Percentiles rank a stretch among this genome's conserved stretches.
Conservation (phyloP, 1,284 basidiomycete species). For the Xerocomus amazonicus region DNA sequence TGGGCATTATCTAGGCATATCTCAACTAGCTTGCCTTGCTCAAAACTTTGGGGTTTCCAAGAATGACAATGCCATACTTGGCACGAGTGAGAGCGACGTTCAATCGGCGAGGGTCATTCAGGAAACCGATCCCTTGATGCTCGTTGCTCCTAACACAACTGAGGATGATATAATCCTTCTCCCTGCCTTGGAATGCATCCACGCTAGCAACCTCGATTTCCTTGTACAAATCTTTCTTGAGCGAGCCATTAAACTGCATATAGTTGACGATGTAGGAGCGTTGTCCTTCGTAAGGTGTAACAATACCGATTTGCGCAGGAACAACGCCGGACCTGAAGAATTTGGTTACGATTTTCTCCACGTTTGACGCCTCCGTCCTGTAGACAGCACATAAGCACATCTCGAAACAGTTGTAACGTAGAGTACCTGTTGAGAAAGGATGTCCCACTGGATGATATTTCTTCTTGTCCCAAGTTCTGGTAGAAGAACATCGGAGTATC, state of each 20-base stretch:
- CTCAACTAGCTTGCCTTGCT: constrained; percentile 74
- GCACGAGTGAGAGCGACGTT: constrained; percentile 98
- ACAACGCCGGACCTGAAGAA: constrained; percentile 99
- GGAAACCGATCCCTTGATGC: constrained; percentile 98
- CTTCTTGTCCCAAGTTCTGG: constrained; percentile 98
- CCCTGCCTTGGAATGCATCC: constrained; percentile 98
- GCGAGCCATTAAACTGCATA: constrained; percentile 98
- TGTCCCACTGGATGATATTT: constrained; percentile 97
- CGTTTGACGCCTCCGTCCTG: constrained; percentile 97
- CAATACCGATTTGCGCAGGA: constrained; percentile 94
- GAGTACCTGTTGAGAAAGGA: constrained; percentile 90
- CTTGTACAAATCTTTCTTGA: constrained; percentile 99
- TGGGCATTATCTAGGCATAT: constrained; percentile 2
- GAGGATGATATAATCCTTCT: constrained; percentile 99
- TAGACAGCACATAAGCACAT: constrained; percentile 6
- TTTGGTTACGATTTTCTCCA: constrained; percentile 99
- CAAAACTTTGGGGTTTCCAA: constrained; percentile 97
- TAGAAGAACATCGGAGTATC: constrained; percentile 99
- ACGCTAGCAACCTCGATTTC: constrained; percentile 99
- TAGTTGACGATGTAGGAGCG: constrained; percentile 99
- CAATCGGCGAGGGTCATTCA: constrained; percentile 94
- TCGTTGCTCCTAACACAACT: constrained; percentile 99
- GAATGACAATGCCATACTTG: constrained; percentile 96
- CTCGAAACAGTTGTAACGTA: constrained; percentile 2
- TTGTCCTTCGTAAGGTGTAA: constrained; percentile 99